Conservation (phyloP, 169 alveolate genomes). For the Eimeria maxima region DNA sequence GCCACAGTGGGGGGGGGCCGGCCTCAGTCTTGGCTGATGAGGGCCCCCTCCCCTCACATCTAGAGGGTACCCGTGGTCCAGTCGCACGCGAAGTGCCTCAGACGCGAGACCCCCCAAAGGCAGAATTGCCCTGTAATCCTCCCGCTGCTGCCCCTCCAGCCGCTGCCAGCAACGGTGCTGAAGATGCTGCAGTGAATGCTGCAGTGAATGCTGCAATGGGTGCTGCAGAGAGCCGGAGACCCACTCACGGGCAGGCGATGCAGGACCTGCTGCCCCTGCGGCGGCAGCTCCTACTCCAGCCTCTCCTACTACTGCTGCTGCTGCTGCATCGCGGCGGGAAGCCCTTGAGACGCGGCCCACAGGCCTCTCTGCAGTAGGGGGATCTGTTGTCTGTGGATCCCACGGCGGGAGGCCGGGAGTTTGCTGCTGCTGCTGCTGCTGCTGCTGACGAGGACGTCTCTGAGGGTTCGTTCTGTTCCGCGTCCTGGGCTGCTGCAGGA, state of each 20-base stretch:
- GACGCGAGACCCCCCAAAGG: background rate
- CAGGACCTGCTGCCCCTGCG: background rate
- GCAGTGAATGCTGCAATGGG: background rate
- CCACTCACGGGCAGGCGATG: conserved; percentile 36
- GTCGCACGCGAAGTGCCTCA: conserved; percentile 12
- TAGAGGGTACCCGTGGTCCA: conserved; percentile 3
- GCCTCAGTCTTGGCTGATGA: conserved; percentile 19
- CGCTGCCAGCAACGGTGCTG: conserved; percentile 47
- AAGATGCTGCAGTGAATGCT: conserved; percentile 45
- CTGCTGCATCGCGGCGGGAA: conserved; percentile 46
- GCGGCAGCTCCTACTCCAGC: conserved; percentile 13
- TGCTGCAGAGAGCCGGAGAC: background rate
- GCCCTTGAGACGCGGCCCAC: conserved; percentile 41
- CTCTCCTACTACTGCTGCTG: conserved; percentile 6
- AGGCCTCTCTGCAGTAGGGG: conserved; percentile 40
- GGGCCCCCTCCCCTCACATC: conserved; percentile 47
- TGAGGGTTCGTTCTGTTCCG: conserved; percentile 48
- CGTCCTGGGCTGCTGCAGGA: conserved; percentile 12
- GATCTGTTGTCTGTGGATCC: conserved; percentile 21
- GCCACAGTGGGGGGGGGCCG: background rate
- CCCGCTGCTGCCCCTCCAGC: conserved; percentile 32
- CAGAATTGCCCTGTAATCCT: background rate
- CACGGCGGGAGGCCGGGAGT: conserved; percentile 14
- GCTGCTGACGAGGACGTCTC: conserved; percentile 62
- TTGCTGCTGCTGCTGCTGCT: conserved; percentile 54